Base-by-base conservation (phyloP, 352 stramenopile species). In the Pythium monospermum region DNA sequence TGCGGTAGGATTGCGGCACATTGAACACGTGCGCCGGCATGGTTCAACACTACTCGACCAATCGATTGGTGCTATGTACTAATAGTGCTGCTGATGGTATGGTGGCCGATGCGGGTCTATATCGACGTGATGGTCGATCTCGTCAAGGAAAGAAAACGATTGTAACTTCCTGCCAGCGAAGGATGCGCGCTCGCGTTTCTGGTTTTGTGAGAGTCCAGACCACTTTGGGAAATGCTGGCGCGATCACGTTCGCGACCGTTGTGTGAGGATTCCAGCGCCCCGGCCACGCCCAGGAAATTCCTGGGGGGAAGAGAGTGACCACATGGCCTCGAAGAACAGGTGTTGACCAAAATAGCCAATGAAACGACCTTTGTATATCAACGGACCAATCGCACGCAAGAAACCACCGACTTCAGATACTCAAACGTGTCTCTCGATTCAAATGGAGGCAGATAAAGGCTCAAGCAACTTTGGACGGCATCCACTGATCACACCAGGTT, bases 71-170 rank as follows among this genome's bases (percentile, higher is more conserved):
- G n/a, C n/a, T n/a, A n/a, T n/a, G n/a, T n/a, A n/a, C n/a, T n/a
- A n/a, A n/a, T n/a, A n/a, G 37, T 45, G 25, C 15, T 8, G 39
- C 26, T 55, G 28, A 12, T 12, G 38, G 27, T 42, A 22, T 44
- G 18, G 15, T 18, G 33, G 33, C 6, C 6, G 11, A 32, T 41
- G 19, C 8, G 35, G 40, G 39, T 49, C 28, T 36, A 52, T 59
- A 59, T 59, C 52, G 52, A 59, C 52, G 36, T 36, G 43, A 12
- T 42, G 30, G 52, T 49, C 52, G 52, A 59, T 59, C 35, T 36
- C 7, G 30, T 35, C 30, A 13, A 35, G n/a, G n/a, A n/a, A n/a
- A n/a, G n/a, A n/a, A n/a, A n/a, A n/a, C n/a, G n/a, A n/a, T n/a
- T n/a, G n/a, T n/a, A n/a, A n/a, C n/a, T n/a, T n/a, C n/a, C n/a